Evolutionary conservation across 169 alveolate species (phyloP).

Genomic region (Babesia bigemina): DNA sequence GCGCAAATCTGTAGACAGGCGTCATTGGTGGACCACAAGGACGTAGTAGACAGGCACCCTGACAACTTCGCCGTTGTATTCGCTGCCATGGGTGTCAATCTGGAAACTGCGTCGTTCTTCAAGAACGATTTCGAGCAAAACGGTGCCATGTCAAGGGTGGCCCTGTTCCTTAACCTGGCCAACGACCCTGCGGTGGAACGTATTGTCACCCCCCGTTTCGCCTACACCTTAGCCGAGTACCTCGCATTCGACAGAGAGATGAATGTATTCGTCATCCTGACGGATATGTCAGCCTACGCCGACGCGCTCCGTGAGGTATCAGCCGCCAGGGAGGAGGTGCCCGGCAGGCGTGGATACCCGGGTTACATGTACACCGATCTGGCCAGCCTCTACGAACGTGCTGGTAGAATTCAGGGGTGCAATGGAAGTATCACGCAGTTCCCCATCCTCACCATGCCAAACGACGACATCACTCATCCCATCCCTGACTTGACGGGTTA

Average conservation of each 20-base stretch:
- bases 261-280: conserved; percentile 97
- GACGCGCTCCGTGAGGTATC: conserved; percentile 99
- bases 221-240: conserved; percentile 99
- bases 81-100: conserved; percentile 99
- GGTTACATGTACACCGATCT: conserved; percentile 99
- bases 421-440: conserved; percentile 97
- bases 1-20: conserved; percentile 99
- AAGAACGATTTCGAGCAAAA: conserved; percentile 99
- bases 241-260: conserved; percentile 97
- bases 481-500: conserved; percentile 99
- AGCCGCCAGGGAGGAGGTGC: conserved; percentile 99
- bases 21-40: conserved; percentile 97
- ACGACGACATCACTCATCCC: conserved; percentile 99
- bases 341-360: conserved; percentile 99
- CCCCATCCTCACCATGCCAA: conserved; percentile 99
- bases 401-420: conserved; percentile 98
- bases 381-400: conserved; percentile 98
- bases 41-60: conserved; percentile 95
- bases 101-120: conserved; percentile 99
- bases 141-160: conserved; percentile 99
- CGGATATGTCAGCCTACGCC: conserved; percentile 99
- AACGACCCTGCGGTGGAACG: conserved; percentile 99
- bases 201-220: conserved; percentile 97
- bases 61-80: conserved; percentile 99
- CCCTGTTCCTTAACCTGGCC: conserved; percentile 98